Percentiles rank a stretch among this genome's conserved stretches.
phyloP scores from a whole-genome alignment of 2,329 filamentous ascomycete species.

The Rutstroemia sp. region DNA sequence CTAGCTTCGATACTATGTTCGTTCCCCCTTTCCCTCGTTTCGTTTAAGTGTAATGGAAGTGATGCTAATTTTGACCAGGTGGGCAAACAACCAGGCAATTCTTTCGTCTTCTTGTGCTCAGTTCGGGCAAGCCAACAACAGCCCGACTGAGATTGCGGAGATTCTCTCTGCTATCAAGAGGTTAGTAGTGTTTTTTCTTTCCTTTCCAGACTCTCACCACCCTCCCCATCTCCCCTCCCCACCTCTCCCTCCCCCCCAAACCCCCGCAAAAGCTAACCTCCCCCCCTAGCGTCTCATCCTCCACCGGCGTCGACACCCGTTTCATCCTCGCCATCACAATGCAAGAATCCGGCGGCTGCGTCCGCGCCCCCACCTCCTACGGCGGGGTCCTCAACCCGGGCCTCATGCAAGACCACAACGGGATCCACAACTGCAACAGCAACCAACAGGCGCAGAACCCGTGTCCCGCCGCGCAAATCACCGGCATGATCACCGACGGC shows the following conservation, averaged over 20 bases:
- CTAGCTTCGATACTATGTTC: slow-evolving; percentile 2
- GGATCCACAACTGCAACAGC: slow-evolving; percentile 13
- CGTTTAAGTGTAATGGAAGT: too few species aligned
- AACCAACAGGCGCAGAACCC: slow-evolving; percentile 2
- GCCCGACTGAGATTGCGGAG: not conserved
- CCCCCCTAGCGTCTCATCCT: not conserved
- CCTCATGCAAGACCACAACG: slow-evolving; percentile 24
- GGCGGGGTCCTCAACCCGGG: slow-evolving; percentile 15
- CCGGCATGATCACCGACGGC: slow-evolving; percentile 26
- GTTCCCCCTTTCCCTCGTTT: not conserved
- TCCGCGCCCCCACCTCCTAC: slow-evolving; percentile 11
- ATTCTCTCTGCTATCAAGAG: not conserved
- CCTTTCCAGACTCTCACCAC: too few species aligned
- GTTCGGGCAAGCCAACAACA: slow-evolving; percentile 1
- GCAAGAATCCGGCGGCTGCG: slow-evolving; percentile 29
- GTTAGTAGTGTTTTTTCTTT: too few species aligned
- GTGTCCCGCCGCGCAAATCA: slow-evolving; percentile 2
- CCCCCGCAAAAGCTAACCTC: too few species aligned
- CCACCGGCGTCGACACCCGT: slow-evolving; percentile 9
- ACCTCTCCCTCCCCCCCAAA: too few species aligned
- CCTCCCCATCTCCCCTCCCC: too few species aligned
- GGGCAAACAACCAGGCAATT: slow-evolving; percentile 3
- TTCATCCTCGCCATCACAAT: slow-evolving; percentile 31
- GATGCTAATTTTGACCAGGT: not conserved
- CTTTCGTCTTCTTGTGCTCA: not conserved